A percentile compares a stretch with the other conserved stretches of the same genome.
Evolutionary conservation across 2,329 filamentous ascomycete genomes (phyloP).

Genomic region (Talaromyces sp.): DNA sequence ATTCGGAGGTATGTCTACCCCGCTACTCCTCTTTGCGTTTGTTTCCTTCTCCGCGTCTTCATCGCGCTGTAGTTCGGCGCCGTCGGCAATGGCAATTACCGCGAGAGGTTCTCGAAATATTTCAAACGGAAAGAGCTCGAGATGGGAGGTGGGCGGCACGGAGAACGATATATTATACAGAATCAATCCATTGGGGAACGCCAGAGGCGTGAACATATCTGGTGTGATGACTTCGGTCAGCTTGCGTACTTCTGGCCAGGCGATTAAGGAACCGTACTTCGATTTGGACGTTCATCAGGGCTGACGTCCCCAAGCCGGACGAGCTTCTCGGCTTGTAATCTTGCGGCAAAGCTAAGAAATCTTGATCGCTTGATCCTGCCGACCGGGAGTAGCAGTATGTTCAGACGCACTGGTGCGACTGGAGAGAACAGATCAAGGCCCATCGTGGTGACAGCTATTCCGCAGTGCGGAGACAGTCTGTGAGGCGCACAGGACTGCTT

Average conservation of each 20-base stretch:
- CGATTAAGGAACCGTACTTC: constrained; percentile 61
- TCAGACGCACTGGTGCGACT: constrained; percentile 85
- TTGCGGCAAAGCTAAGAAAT: constrained; percentile 74
- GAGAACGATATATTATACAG: constrained; percentile 85
- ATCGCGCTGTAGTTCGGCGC: constrained; percentile 59
- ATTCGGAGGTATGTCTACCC: constrained; percentile 36
- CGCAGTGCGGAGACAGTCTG: constrained; percentile 34
- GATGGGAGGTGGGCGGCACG: constrained; percentile 73
- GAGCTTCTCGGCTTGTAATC: constrained; percentile 75
- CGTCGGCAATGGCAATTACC: constrained; percentile 82
- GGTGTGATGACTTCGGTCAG: constrained; percentile 23
- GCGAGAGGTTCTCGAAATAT: constrained; percentile 80
- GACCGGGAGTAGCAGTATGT: constrained; percentile 80
- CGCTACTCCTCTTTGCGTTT: constrained; percentile 15
- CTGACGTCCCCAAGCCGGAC: constrained; percentile 83
- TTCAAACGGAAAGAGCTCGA: constrained; percentile 83
- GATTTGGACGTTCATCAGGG: constrained; percentile 77
- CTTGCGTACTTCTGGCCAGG: constrained; percentile 7
- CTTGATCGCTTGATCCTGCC: constrained; percentile 80
- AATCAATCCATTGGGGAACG: constrained; percentile 80
- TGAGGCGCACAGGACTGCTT: constrained; percentile 36
- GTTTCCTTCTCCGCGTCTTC: constrained; percentile 19
- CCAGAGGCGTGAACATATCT: constrained; percentile 93
- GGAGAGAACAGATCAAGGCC: constrained; percentile 85
- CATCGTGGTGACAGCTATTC: constrained; percentile 65